These are phyloP conservation scores for Leccinellum rugosiceps DNA, from an alignment of 768 basidiomycete genomes.

Conservation along the genomic window DNA sequence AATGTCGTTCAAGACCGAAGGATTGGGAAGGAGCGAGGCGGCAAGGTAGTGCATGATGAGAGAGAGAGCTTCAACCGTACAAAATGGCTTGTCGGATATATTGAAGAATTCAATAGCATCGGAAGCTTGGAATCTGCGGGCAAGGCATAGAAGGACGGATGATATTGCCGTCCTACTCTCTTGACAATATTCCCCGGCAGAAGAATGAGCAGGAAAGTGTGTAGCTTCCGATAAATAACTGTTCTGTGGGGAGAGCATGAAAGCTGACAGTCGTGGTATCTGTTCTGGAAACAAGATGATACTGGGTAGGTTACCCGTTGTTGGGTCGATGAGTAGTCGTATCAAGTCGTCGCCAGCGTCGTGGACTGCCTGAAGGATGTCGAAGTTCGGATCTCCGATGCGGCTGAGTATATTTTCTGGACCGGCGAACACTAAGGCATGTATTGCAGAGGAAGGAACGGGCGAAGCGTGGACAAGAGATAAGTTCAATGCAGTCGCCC, in stretches of 20 bases:
- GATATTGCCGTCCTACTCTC: constrained; percentile 35
- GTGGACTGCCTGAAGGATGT: constrained; percentile 35
- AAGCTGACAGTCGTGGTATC: constrained; percentile 31
- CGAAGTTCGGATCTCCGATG: constrained; percentile 34
- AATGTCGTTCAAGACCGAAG: constrained; percentile 49
- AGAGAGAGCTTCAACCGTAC: constrained; percentile 35
- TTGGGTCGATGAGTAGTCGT: constrained; percentile 31
- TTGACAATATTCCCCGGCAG: constrained; percentile 23
- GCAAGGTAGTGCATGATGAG: constrained; percentile 49
- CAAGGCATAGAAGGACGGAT: constrained; percentile 43
- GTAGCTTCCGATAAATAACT: constrained; percentile 32
- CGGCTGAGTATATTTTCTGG: constrained; percentile 20
- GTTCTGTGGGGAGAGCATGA: constrained; percentile 36
- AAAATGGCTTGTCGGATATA: constrained; percentile 27
- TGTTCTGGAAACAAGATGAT: constrained; percentile 42
- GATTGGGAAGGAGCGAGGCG: constrained; percentile 40
- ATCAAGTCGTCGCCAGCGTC: constrained; percentile 33
- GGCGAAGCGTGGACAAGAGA: constrained; percentile 24
- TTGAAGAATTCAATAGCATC: constrained; percentile 24
- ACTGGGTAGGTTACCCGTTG: constrained; percentile 39
- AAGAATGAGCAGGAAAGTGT: constrained; percentile 21
- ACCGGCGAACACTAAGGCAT: constrained; percentile 18
- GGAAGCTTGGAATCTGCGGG: constrained; percentile 40
- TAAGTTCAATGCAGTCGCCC: constrained; percentile 33
- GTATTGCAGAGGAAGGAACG: constrained; percentile 19